Base-by-base conservation (phyloP, 176 grass and related monocot genomes). In the Themeda triandra region DNA sequence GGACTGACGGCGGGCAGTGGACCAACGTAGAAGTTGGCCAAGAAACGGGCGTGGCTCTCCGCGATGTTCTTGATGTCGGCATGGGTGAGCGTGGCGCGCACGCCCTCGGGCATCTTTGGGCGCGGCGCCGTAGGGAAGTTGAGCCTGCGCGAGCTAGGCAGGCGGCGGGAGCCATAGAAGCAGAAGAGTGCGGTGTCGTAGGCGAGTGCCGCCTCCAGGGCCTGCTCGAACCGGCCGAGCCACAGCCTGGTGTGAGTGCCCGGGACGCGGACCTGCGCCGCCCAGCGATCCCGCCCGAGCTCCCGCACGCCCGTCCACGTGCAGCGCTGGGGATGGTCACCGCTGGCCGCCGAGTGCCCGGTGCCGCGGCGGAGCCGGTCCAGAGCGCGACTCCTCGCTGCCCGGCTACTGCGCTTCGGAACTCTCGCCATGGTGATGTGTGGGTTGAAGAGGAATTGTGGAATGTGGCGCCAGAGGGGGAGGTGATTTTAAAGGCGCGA, bases 221-320 rank as follows among this genome's bases (percentile, higher is more conserved):
- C 44, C 15, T 23, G 3, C 12, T 12, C 8, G 67, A 83, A 90
- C 5, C 35, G 71, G 35, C 83, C 83, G 5, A 90, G 40, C 88
- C 88, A 86, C 11, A 83, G 44, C 71, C 56, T 71, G 21, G 53
- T 0, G 41, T 32, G 72, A 13, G 19, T 54, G 54, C 12, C 6
- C 12, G 83, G 88, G 35, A 90, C 1, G 35, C 83, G 79, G 73
- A 90, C 72, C 88, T 86, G 78, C 25, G 78, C 72, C 44, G 88
- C 71, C 78, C 56, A 90, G 1, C 88, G 19, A 0, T 56, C 78
- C 54, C 66, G 71, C 0, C 3, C 21, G 21, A 72, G 72, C 4
- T 6, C 13, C 53, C 83, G 64, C 65, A 82, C 88, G 19, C 88
- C 88, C 4, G 17, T 23, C 53, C 74, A 68, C 48, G 56, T 60